Conservation (phyloP, 441 rosid genomes). For the Mallotus japonicus region DNA sequence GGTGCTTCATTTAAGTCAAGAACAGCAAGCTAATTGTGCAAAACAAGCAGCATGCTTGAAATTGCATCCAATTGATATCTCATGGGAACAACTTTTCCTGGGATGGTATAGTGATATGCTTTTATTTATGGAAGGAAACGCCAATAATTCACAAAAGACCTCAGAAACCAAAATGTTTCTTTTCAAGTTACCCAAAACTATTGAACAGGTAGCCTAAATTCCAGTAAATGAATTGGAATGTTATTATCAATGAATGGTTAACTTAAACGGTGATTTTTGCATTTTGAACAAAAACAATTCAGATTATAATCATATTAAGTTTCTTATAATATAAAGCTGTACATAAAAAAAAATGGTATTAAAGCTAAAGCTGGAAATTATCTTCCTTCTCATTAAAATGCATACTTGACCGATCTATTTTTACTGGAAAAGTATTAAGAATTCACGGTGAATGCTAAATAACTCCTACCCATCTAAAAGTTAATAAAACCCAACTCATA, state of each 20-base stretch:
- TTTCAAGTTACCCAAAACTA: neutral
- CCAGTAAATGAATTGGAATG: neutral
- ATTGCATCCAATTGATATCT: neutral
- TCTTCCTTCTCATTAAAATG: too few relatives aligned
- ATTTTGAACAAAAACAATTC: constrained; percentile 2
- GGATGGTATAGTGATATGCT: neutral
- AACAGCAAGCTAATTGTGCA: neutral
- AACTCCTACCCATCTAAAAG: neutral
- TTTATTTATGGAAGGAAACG: neutral
- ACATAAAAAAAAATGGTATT: neutral
- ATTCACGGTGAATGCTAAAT: neutral
- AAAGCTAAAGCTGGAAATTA: too few relatives aligned
- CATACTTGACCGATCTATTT: neutral
- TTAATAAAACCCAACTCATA: constrained; percentile 13
- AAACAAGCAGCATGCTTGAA: neutral
- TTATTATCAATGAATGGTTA: constrained; percentile 4
- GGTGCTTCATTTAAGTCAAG: neutral
- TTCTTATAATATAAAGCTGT: neutral
- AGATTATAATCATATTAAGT: constrained; percentile 3
- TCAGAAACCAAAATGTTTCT: too few relatives aligned
- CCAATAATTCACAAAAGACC: neutral
- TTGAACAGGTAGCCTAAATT: neutral
- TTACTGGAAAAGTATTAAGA: neutral
- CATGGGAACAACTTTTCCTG: too few relatives aligned
- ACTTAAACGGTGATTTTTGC: neutral